phyloP scores from a whole-genome alignment of 2,329 filamentous ascomycete genomes.

The Colletotrichum theobromicola region DNA sequence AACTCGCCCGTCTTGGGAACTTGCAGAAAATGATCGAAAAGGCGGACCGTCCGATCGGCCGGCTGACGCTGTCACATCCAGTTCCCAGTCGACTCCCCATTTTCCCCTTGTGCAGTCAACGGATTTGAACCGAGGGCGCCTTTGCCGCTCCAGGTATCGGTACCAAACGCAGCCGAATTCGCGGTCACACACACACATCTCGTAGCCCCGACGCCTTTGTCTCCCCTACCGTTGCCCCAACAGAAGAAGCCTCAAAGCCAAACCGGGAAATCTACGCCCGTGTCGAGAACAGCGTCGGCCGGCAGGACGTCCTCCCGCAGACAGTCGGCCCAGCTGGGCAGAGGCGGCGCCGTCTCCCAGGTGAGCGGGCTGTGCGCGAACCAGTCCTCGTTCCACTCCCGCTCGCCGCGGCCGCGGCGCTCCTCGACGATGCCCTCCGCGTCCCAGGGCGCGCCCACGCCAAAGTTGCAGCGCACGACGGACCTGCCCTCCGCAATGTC shows the following conservation, averaged over 20 bases:
- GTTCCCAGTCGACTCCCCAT: no score
- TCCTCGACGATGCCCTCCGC: background rate
- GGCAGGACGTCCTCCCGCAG: background rate
- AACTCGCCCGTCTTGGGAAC: background rate
- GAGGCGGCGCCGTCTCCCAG: background rate
- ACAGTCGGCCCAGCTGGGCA: background rate
- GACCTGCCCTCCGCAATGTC: background rate
- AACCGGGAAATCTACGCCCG: background rate
- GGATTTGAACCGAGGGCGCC: no score
- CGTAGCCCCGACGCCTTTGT: background rate
- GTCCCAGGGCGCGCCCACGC: background rate
- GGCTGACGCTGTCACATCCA: background rate
- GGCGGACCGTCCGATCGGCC: background rate
- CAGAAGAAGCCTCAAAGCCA: no score
- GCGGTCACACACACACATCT: no score
- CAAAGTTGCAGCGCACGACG: background rate
- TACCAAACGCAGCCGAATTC: fast-evolving
- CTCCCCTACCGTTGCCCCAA: background rate
- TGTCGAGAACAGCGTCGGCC: no score
- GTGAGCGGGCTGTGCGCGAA: background rate
- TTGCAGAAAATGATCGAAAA: background rate
- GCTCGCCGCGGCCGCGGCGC: background rate
- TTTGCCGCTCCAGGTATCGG: no score
- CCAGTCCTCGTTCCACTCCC: background rate
- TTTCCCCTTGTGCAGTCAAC: no score